Conservation (phyloP, 148 eudicot genomes). For the Polygonum maritimum region DNA sequence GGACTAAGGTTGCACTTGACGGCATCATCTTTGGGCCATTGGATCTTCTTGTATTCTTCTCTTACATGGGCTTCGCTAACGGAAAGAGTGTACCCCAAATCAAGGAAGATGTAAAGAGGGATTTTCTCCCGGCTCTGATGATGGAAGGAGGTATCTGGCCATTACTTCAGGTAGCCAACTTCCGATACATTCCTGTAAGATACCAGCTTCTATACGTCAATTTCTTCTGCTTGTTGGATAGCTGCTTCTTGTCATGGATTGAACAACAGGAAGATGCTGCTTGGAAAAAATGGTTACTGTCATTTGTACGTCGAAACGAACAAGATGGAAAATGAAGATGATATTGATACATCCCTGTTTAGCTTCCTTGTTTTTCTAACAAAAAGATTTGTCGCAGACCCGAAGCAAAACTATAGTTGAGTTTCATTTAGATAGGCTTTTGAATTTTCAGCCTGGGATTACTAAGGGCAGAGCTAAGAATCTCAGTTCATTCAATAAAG, state of each 20-base stretch:
- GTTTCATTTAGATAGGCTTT: neutral
- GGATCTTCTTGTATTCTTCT: conserved; percentile 84
- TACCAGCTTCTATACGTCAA: conserved; percentile 93
- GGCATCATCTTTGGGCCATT: conserved; percentile 86
- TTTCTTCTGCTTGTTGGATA: conserved; percentile 88
- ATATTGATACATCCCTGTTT: neutral
- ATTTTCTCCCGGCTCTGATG: conserved; percentile 70
- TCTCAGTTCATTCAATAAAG: conserved; percentile 2
- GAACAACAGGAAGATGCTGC: conserved; percentile 92
- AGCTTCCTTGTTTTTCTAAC: neutral
- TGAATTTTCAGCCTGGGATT: neutral
- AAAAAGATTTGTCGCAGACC: neutral
- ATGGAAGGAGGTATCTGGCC: conserved; percentile 95
- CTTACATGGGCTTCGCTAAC: conserved; percentile 82
- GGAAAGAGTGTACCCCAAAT: conserved; percentile 67
- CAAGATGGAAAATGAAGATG: conserved; percentile 44
- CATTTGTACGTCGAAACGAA: conserved; percentile 36
- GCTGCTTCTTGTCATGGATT: conserved; percentile 90
- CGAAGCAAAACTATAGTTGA: neutral
- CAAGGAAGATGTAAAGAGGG: conserved; percentile 81
- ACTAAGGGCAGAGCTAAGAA: neutral
- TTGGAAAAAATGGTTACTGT: conserved; percentile 76
- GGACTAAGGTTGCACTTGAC: conserved; percentile 77
- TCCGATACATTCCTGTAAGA: conserved; percentile 75
- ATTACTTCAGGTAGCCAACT: conserved; percentile 82